A percentile compares a stretch with the other conserved stretches of the same genome.
phyloP scores from a whole-genome alignment of 176 grass and related monocot genomes.

The Cocos nucifera region DNA sequence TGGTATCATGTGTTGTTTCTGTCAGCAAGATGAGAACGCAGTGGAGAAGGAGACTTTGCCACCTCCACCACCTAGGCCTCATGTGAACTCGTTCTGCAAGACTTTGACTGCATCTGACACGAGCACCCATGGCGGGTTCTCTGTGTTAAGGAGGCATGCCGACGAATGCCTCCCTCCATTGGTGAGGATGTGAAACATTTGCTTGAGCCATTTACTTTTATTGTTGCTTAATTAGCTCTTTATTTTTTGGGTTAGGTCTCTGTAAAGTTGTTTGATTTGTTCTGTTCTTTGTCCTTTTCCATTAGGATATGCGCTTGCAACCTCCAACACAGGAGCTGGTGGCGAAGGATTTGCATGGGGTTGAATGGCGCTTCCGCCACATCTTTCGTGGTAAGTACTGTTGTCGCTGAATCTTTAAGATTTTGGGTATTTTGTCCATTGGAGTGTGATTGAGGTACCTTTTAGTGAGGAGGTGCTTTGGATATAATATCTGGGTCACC shows the following conservation, averaged over 20 bases:
- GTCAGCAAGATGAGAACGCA: conserved; percentile 37
- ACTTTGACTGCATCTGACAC: conserved; percentile 84
- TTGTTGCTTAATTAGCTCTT: neutral
- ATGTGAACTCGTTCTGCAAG: conserved; percentile 81
- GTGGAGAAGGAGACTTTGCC: conserved; percentile 29
- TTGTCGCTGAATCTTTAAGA: neutral
- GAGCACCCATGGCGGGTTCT: conserved; percentile 92
- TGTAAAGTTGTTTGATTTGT: conserved; percentile 12
- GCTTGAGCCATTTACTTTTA: neutral
- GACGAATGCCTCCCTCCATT: conserved; percentile 88
- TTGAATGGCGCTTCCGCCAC: conserved; percentile 95
- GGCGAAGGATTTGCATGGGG: conserved; percentile 80
- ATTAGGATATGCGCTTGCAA: conserved; percentile 77
- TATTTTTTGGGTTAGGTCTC: neutral
- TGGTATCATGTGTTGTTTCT: neutral
- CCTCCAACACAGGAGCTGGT: conserved; percentile 74
- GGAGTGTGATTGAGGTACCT: no score
- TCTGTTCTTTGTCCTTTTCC: neutral
- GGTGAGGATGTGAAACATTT: conserved; percentile 17
- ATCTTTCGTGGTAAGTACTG: conserved; percentile 75
- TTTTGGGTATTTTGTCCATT: no score
- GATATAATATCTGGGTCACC: no score
- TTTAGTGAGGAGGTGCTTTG: no score
- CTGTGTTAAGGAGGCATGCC: conserved; percentile 75
- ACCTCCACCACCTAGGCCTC: conserved; percentile 19